Conservation (phyloP, 345 rosid genomes). For the Eucalyptus globulus region DNA sequence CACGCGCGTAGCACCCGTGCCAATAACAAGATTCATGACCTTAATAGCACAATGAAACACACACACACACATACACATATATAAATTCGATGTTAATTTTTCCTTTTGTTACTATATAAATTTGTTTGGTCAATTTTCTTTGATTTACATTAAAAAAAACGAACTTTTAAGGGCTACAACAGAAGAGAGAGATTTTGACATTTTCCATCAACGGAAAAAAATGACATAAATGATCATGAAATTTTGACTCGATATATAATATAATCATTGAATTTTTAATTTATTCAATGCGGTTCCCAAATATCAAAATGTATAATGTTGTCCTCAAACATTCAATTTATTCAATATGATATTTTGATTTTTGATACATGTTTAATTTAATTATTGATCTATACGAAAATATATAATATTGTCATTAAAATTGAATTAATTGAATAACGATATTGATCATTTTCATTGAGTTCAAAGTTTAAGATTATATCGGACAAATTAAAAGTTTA, state of each 20-base stretch:
- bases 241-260: neutral
- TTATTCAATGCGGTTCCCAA: accelerated
- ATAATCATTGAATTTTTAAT: accelerated
- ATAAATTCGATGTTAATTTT: neutral
- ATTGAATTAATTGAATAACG: neutral
- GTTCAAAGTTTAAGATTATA: no score
- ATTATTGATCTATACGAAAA: no score
- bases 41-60: neutral
- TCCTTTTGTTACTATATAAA: neutral
- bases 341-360: no score
- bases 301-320: no score
- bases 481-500: no score
- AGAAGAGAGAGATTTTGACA: neutral
- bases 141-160: neutral
- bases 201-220: neutral
- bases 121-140: neutral
- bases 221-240: neutral
- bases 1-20: neutral
- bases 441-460: no score
- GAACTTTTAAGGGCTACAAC: neutral
- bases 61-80: neutral
- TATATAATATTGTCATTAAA: no score
- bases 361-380: no score
- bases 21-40: neutral
- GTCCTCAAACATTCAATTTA: accelerated